These are phyloP conservation scores for Globisporangium nodosum DNA, from an alignment of 352 stramenopile species.

Conservation along the genomic window DNA sequence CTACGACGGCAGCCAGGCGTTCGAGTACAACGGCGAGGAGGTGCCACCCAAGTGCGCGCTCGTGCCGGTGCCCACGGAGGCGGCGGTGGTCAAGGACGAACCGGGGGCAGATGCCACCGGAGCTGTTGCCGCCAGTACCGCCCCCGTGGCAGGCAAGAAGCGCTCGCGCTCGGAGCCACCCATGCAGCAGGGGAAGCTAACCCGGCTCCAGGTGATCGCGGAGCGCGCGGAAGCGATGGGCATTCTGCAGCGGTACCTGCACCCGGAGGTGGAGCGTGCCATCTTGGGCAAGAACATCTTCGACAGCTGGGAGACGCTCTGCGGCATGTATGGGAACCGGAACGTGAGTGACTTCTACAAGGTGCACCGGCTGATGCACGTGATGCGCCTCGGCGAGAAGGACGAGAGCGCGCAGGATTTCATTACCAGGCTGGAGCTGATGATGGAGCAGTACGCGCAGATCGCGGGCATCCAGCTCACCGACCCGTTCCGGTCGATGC, in stretches of 20 bases:
- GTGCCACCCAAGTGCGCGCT: conserved; percentile 25
- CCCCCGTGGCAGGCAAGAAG: conserved; percentile 2
- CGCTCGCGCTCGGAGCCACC: neutral
- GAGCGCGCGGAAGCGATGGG: conserved; percentile 43
- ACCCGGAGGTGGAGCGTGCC: conserved; percentile 35
- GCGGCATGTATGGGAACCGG: conserved; percentile 32
- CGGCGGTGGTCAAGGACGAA: conserved; percentile 7
- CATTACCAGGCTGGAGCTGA: conserved; percentile 31
- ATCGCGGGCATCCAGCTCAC: conserved; percentile 32
- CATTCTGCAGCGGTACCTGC: conserved; percentile 39
- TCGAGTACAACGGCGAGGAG: conserved; percentile 35
- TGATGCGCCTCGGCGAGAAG: conserved; percentile 38
- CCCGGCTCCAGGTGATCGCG: conserved; percentile 29
- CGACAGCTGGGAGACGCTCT: conserved; percentile 43
- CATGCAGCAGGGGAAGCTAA: conserved; percentile 15
- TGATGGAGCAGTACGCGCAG: conserved; percentile 33
- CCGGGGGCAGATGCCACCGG: neutral
- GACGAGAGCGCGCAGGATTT: conserved; percentile 30
- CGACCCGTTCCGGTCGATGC: conserved; percentile 31
- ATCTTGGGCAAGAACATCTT: conserved; percentile 50
- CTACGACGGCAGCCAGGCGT: conserved; percentile 43
- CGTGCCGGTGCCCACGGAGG: conserved; percentile 15
- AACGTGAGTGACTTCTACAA: conserved; percentile 29
- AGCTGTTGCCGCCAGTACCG: neutral
- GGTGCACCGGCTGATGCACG: conserved; percentile 39